phyloP scores from a whole-genome alignment of 495 filamentous ascomycete species.

The Bombardia bombarda region DNA sequence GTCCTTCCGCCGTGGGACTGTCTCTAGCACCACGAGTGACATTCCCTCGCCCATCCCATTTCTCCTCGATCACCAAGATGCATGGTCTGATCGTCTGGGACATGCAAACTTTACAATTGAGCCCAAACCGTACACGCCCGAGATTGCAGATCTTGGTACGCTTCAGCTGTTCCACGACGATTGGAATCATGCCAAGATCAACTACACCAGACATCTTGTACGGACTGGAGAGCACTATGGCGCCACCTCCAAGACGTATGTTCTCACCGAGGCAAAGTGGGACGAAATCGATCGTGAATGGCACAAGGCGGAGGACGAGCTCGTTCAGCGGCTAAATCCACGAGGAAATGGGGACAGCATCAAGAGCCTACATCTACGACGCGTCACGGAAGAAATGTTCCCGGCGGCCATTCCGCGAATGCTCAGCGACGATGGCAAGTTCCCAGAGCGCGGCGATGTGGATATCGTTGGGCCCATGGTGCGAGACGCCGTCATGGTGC shows the following conservation, averaged over 20 bases:
- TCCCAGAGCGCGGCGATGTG: conserved; percentile 76
- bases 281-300: conserved; percentile 63
- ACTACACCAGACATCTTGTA: conserved; percentile 76
- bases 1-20: conserved; percentile 53
- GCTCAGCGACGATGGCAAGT: conserved; percentile 64
- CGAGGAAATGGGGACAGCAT: conserved; percentile 21
- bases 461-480: conserved; percentile 94
- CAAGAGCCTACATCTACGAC: conserved; percentile 16
- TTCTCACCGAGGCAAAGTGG: conserved; percentile 80
- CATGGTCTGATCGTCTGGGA: conserved; percentile 75
- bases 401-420: conserved; percentile 39
- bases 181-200: conserved; percentile 72
- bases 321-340: conserved; percentile 41
- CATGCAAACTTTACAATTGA: conserved; percentile 89
- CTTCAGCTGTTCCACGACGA: conserved; percentile 63
- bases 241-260: conserved; percentile 72
- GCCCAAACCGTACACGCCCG: conserved; percentile 70
- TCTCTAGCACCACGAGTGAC: conserved; percentile 26
- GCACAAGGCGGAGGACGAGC: conserved; percentile 55
- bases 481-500: conserved; percentile 44
- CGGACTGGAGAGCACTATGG: conserved; percentile 85
- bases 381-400: conserved; percentile 31
- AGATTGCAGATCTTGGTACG: conserved; percentile 44
- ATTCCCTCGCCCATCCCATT: conserved; percentile 42
- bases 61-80: conserved; percentile 59